phyloP scores from a whole-genome alignment of 225 moss, liverwort and hornwort species.

The Marchantia polymorpha region DNA sequence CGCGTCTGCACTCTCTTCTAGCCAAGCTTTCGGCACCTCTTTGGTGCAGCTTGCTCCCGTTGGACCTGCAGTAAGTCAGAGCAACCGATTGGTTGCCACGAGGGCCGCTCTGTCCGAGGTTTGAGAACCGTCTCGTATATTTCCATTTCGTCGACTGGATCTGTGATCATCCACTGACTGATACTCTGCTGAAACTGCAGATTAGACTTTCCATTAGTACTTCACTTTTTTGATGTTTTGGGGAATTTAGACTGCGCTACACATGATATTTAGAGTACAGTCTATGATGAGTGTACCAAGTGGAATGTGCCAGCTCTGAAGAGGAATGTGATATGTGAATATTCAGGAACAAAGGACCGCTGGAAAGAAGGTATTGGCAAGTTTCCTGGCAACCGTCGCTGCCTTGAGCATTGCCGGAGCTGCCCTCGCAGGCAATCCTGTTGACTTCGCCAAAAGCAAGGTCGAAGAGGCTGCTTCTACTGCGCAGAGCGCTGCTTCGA shows the following conservation, averaged over 20 bases:
- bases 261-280: background rate
- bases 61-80: background rate
- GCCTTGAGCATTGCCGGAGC: slow-evolving; percentile 19
- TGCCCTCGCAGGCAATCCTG: slow-evolving; percentile 5
- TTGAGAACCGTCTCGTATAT: background rate
- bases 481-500: slow-evolving; percentile 15
- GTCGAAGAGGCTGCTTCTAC: background rate
- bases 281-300: background rate
- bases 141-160: too few relatives aligned
- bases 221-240: too few relatives aligned
- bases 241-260: background rate
- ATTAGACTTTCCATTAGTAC: too few relatives aligned
- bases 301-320: too few relatives aligned
- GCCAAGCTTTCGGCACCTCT: slow-evolving; percentile 28
- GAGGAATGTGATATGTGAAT: background rate
- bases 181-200: too few relatives aligned
- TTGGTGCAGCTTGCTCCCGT: slow-evolving; percentile 22
- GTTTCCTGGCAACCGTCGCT: slow-evolving; percentile 25
- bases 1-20: slow-evolving; percentile 16
- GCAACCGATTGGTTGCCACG: slow-evolving; percentile 1
- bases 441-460: slow-evolving; percentile 15
- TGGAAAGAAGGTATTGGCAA: slow-evolving; percentile 19
- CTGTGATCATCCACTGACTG: background rate
- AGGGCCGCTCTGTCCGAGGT: slow-evolving; percentile 31
- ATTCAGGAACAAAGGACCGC: slow-evolving; percentile 15